Conservation (phyloP, 495 filamentous ascomycete genomes). For the Hypoxylon perforatum region DNA sequence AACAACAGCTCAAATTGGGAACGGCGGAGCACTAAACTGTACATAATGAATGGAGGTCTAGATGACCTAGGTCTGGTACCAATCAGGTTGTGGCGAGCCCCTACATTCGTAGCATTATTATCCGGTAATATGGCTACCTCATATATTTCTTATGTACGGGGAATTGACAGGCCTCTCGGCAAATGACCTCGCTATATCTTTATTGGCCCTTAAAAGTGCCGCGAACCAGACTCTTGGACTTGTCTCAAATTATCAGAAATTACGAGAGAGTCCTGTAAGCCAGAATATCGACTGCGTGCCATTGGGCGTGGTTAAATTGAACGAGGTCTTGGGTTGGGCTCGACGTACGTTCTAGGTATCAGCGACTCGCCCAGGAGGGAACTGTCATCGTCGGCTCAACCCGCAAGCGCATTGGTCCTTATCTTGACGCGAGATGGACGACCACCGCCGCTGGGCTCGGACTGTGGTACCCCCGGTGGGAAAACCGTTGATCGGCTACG, state of each 20-base stretch:
- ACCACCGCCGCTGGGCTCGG: constrained; percentile 16
- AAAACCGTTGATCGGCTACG: neutral
- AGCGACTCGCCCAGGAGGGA: constrained; percentile 5
- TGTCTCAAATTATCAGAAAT: constrained; percentile 9
- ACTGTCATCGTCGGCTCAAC: constrained; percentile 9
- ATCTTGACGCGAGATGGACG: constrained; percentile 11
- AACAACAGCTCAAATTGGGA: constrained; percentile 11
- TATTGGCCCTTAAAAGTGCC: constrained; percentile 26
- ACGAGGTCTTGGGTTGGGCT: constrained; percentile 5
- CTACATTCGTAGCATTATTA: constrained; percentile 12
- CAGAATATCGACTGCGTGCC: constrained; percentile 3
- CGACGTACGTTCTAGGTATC: neutral
- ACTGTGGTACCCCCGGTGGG: constrained; percentile 1
- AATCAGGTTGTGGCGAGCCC: constrained; percentile 16
- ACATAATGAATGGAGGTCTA: constrained; percentile 13
- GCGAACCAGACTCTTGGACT: constrained; percentile 17
- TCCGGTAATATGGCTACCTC: constrained; percentile 24
- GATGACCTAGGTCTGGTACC: constrained; percentile 21
- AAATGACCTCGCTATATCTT: constrained; percentile 16
- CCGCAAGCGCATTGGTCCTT: constrained; percentile 8
- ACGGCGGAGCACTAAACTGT: constrained; percentile 13
- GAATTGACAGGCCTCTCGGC: constrained; percentile 24
- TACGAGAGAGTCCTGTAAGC: constrained; percentile 21
- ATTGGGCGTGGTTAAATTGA: constrained; percentile 28
- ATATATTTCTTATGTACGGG: constrained; percentile 23